Evolutionary conservation across 768 basidiomycete genomes (phyloP), one percentile per base, ranked within the genome.

Genomic region (Amanita thiersii): DNA sequence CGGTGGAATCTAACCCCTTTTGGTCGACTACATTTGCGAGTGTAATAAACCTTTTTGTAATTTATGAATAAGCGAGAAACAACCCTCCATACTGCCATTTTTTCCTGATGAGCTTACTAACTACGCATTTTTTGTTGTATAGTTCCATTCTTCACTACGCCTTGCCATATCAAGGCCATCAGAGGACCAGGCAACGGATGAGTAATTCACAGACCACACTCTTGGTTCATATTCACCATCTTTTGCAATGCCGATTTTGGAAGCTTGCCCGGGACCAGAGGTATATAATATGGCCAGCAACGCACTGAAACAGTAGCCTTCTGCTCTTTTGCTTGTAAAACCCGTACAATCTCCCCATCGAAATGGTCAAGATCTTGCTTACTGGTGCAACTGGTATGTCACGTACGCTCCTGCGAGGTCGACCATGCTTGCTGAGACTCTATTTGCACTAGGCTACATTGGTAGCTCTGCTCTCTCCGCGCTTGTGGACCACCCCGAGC

Each of bases 401-500:
- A 10, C 3, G 19, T 31, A 2, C n/a, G n/a, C n/a, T n/a, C n/a
- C n/a, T n/a, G n/a, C 15, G 38, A 18, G 7, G 7, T 0, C 12
- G n/a, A 17, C 10, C 34, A 39, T 28, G 30, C 5, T 9, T 12
- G 14, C 12, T 44, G 3, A 24, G 26, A 7, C 12, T 2, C 37
- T 5, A 4, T 18, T 1, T n/a, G n/a, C n/a, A 5, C 56, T 49
- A 70, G 73, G 73, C 15, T 76, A 72, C 52, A 65, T 75, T 40
- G 74, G 73, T 2, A 70, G 72, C 34, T 51, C 68, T 4, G 61
- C 72, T 18, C 60, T 76, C 15, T 34, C 53, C n/a, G 65, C 60
- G 14, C 59, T 76, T 34, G 56, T 73, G 5, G 43, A 47, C 0
- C 69, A 65, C 39, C 57, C 67, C 1, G 53, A 63, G 6, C 51